Base-by-base conservation (phyloP, 176 grass and related monocot species). In the Oryza rufipogon region DNA sequence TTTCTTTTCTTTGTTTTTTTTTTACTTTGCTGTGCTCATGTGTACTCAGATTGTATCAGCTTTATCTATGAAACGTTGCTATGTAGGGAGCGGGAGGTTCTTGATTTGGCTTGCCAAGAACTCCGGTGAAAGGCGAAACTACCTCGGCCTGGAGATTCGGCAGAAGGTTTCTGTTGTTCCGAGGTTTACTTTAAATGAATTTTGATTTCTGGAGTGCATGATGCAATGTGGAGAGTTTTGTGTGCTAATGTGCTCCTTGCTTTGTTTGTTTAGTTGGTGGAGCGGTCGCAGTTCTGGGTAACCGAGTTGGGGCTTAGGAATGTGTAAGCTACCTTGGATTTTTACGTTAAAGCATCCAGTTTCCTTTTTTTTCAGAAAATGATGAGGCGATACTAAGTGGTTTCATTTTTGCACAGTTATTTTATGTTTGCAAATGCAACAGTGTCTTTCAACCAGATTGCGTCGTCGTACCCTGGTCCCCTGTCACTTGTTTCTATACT, bases 361-460 rank as follows among this genome's bases (percentile, higher is more conserved):
- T 25, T 68, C 76, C 25, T 25, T 32, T 67, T 36, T 54, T 76
- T 54, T 15, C 17, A 33, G 28, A 13, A 11, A 70, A 54, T 14
- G 39, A 70, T 60, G 17, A 34, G 54, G 67, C 9, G 47, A 12
- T 75, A 22, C 11, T 77, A 84, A 46, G 65, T 45, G 77, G 44
- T 81, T 22, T 85, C 78, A 28, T 41, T 42, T 42, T 89, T 79
- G 66, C 16, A 68, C 92, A 98, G 92, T 30, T 83, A 83, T 85
- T 98, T 98, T 81, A 81, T 98, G 89, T 95, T 91, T 90, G 93
- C 92, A 70, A 98, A 98, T 86, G 96, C 91, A 63, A 89, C 70
- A 3, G 91, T 95, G 56, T 95, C 96, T 71, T 98, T 98, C 44
- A 80, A 98, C 76, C 83, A 49, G 66, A 81, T 98, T 28, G 58